These are phyloP conservation scores for Lolium perenne DNA, from an alignment of 176 grass and related monocot genomes.

Conservation along the genomic window DNA sequence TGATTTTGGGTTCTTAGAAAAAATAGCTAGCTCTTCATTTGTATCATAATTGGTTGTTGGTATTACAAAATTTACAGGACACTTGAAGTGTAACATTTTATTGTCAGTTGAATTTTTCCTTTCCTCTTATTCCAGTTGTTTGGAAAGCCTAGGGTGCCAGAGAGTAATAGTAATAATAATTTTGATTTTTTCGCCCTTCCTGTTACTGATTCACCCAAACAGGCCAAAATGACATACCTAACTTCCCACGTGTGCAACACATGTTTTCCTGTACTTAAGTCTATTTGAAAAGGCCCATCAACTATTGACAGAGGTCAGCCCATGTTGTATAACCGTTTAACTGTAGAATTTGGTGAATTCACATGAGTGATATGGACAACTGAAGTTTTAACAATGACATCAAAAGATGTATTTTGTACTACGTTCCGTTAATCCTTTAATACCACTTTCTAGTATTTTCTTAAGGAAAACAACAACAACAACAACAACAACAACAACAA, in stretches of 20 bases:
- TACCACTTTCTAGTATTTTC: conserved; percentile 1
- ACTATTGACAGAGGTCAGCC: neutral
- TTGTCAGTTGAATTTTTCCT: neutral
- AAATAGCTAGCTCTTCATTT: neutral
- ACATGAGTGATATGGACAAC: neutral
- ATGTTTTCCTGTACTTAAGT: conserved; percentile 3
- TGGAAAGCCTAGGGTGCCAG: neutral
- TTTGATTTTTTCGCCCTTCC: neutral
- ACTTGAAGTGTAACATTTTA: neutral
- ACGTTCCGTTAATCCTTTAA: neutral
- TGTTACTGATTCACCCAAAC: neutral
- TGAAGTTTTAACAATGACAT: conserved; percentile 16
- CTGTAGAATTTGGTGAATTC: neutral
- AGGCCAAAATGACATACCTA: neutral
- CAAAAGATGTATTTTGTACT: conserved; percentile 8
- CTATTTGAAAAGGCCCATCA: neutral
- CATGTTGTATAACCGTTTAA: conserved; percentile 14
- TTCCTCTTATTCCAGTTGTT: neutral
- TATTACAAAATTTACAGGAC: neutral
- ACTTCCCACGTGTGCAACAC: neutral
- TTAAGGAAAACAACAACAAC: neutral
- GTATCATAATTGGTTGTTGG: neutral
- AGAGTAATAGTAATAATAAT: neutral
- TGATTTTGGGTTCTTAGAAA: neutral
- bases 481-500: too few relatives aligned